phyloP scores from a whole-genome alignment of 306 rosid species.

The Glycine latifolia region DNA sequence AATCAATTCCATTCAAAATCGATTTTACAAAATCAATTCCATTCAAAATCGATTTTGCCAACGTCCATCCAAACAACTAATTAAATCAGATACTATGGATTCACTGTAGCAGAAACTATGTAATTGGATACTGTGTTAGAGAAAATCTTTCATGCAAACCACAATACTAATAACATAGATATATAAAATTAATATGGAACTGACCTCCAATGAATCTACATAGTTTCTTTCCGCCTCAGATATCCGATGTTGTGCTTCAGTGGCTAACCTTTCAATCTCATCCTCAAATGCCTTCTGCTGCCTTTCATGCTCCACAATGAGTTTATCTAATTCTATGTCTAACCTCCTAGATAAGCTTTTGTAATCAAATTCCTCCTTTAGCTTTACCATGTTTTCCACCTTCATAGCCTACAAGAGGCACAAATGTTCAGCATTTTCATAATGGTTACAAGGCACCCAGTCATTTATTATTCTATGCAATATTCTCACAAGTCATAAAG shows the following conservation, averaged over 20 bases:
- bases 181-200: slow-evolving; percentile 40
- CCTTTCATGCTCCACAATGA: slow-evolving; percentile 95
- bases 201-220: slow-evolving; percentile 80
- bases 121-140: slow-evolving; percentile 2
- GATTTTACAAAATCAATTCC: no score
- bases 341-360: slow-evolving; percentile 92
- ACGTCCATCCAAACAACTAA: not conserved
- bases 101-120: slow-evolving; percentile 12
- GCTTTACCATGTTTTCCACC: slow-evolving; percentile 96
- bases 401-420: slow-evolving; percentile 85
- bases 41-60: no score
- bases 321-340: slow-evolving; percentile 90
- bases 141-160: slow-evolving; percentile 35
- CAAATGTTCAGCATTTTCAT: slow-evolving; percentile 47
- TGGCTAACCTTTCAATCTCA: slow-evolving; percentile 79
- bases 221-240: slow-evolving; percentile 84
- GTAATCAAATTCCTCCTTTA: slow-evolving; percentile 97
- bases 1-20: no score
- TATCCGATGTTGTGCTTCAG: slow-evolving; percentile 71
- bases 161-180: slow-evolving; percentile 28
- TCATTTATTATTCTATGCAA: slow-evolving; percentile 38
- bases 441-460: slow-evolving; percentile 25
- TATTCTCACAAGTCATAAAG: slow-evolving; percentile 3
- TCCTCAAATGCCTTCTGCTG: slow-evolving; percentile 92
- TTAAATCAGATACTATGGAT: slow-evolving; percentile 27